Evolutionary conservation across 352 stramenopile species (phyloP), one percentile per base, ranked within the genome.

Genomic region (Pythium phragmiticola): DNA sequence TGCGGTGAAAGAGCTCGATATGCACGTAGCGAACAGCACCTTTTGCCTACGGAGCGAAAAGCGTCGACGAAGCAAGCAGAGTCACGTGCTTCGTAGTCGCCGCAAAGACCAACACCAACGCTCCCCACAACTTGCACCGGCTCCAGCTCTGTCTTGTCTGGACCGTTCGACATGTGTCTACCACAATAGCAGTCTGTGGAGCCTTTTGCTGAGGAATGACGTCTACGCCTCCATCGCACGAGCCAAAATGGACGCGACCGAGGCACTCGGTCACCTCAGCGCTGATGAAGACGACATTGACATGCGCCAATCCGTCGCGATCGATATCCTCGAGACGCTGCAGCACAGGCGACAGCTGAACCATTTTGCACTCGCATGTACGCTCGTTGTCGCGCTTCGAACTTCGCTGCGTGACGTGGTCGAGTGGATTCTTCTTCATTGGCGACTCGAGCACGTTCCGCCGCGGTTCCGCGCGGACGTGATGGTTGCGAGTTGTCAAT

Each of bases 261-360:
- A 57, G 46, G 59, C 59, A 23, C 19, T 66, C 4, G 17, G 13
- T 2, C 45, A 63, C 39, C 23, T 63, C 30, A 43, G 30, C n/a
- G 4, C 2, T 36, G 39, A 6, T 4, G 30, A 53, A 30, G 46
- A 37, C 21, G 37, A 59, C 39, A 4, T 37, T 23, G 37, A 0
- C 21, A 19, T 16, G 23, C 46, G 23, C 4, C 50, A 66, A 23
- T 14, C 8, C n/a, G 34, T 63, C 7, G 56, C 49, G 7, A 26
- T 65, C 17, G 48, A 62, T 6, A 66, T 69, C 28, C 48, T 73
- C 0, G 48, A 61, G 3, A n/a, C 41, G 13, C 50, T 49, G 2
- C 4, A 37, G 17, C 34, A 30, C 13, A 49, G 47, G 8, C 52
- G 58, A 13, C 65, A 61, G 39, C 65, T 71, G n/a, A 65, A 72